A percentile compares a stretch with the other conserved stretches of the same genome.
Conservation (phyloP, 139 green algal genomes). For the Haematococcus lacustris region DNA sequence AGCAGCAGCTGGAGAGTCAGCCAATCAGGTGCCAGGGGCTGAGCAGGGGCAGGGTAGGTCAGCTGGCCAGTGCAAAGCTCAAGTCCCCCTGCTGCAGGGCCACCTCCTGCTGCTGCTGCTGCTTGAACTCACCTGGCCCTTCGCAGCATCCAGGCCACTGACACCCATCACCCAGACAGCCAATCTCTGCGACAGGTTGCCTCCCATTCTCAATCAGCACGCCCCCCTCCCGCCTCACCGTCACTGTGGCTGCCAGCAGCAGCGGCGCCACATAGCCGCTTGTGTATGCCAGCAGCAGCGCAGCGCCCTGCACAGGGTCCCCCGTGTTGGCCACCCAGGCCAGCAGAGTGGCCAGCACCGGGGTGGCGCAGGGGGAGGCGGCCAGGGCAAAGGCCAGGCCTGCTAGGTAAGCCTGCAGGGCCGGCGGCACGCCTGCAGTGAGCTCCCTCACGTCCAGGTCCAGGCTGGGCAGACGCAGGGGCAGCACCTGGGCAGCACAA, state of each 20-base stretch:
- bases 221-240: no score
- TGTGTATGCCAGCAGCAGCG: conserved; percentile 86
- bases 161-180: no score
- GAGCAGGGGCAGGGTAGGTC: no score
- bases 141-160: no score
- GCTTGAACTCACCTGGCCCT: no score
- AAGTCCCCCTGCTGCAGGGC: no score
- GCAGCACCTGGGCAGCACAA: conserved; percentile 48
- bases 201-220: no score
- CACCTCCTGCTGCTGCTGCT: no score
- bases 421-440: background rate
- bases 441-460: conserved; percentile 64
- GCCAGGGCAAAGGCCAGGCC: conserved; percentile 91
- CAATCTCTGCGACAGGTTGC: no score
- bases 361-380: conserved; percentile 67
- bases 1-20: no score
- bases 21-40: no score
- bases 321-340: conserved; percentile 16
- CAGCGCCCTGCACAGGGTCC: conserved; percentile 50
- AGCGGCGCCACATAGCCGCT: conserved; percentile 89
- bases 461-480: conserved; percentile 66
- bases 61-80: no score
- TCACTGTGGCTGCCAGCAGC: conserved; percentile 78
- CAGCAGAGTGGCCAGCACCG: conserved; percentile 4
- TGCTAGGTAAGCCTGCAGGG: conserved; percentile 73